A percentile compares a stretch with the other conserved stretches of the same genome.
phyloP scores from a whole-genome alignment of 2,329 filamentous ascomycete species.

The Microsporum ferrugineum region DNA sequence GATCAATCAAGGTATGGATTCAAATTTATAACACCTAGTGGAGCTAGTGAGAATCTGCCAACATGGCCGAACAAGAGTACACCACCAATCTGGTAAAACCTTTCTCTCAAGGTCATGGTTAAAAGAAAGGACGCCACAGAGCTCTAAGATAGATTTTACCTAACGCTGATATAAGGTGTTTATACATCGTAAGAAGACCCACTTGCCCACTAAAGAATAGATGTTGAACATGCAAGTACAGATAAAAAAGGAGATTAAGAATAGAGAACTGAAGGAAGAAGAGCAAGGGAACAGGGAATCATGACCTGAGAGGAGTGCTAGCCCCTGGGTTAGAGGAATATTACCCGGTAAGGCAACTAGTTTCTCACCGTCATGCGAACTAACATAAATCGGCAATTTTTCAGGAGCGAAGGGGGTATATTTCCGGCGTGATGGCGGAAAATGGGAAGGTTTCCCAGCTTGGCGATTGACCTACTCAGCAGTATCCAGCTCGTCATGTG shows the following conservation, averaged over 20 bases:
- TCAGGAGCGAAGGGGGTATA: not conserved
- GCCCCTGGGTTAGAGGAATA: not conserved
- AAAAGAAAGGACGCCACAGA: conserved; percentile 2
- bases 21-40: not conserved
- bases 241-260: not conserved
- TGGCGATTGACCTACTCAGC: conserved; percentile 52
- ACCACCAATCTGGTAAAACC: not conserved
- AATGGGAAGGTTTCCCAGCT: not conserved
- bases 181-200: conserved; percentile 4
- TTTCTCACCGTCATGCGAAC: not conserved
- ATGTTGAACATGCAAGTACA: not conserved
- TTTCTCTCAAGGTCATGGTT: not conserved
- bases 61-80: not conserved
- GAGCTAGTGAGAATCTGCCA: not conserved
- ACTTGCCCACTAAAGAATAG: not conserved
- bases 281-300: not conserved
- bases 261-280: not conserved
- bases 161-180: conserved; percentile 4
- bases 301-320: conserved; percentile 1
- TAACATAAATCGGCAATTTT: not conserved
- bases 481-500: conserved; percentile 90
- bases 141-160: conserved; percentile 5
- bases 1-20: not conserved
- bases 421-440: not conserved
- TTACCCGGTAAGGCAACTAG: not conserved